Conservation (phyloP, 2,329 filamentous ascomycete species). For the Ceratocystiopsis brevicomis region DNA sequence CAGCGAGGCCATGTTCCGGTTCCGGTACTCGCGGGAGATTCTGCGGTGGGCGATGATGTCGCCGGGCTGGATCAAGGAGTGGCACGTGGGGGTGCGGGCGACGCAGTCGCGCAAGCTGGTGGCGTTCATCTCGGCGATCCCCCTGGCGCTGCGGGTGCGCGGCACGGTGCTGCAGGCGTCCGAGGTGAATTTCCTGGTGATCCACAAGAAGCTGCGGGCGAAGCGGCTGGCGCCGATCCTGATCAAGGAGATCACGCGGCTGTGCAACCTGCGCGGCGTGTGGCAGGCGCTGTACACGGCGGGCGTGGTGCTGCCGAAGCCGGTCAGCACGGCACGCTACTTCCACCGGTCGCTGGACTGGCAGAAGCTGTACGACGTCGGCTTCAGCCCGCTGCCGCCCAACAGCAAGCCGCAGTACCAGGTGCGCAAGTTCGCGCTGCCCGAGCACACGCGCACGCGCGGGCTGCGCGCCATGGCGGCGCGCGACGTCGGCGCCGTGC, state of each 20-base stretch:
- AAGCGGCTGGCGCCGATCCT: constrained; percentile 85
- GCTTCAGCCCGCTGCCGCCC: constrained; percentile 73
- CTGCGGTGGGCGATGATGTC: constrained; percentile 89
- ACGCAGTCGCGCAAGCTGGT: constrained; percentile 70
- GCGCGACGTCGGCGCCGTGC: constrained; percentile 60
- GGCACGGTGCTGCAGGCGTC: constrained; percentile 56
- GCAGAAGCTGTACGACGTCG: constrained; percentile 87
- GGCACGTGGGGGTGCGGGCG: constrained; percentile 87
- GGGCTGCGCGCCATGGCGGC: constrained; percentile 65
- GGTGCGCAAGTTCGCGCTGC: constrained; percentile 68
- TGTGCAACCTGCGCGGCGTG: constrained; percentile 69
- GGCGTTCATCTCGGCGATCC: constrained; percentile 89
- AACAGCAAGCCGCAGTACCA: constrained; percentile 74
- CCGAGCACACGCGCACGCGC: constrained; percentile 49
- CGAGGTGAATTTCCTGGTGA: constrained; percentile 95
- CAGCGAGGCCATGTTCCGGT: constrained; percentile 89
- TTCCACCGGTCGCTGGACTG: constrained; percentile 89
- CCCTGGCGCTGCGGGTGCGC: constrained; percentile 64
- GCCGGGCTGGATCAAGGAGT: constrained; percentile 82
- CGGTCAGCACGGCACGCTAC: constrained; percentile 84
- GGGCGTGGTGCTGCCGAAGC: constrained; percentile 76
- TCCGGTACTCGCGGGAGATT: constrained; percentile 83
- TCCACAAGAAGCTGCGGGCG: constrained; percentile 91
- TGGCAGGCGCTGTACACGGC: constrained; percentile 96
- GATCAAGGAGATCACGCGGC: constrained; percentile 92